These are phyloP conservation scores for Gossypium davidsonii DNA, from an alignment of 441 rosid genomes.

Conservation along the genomic window DNA sequence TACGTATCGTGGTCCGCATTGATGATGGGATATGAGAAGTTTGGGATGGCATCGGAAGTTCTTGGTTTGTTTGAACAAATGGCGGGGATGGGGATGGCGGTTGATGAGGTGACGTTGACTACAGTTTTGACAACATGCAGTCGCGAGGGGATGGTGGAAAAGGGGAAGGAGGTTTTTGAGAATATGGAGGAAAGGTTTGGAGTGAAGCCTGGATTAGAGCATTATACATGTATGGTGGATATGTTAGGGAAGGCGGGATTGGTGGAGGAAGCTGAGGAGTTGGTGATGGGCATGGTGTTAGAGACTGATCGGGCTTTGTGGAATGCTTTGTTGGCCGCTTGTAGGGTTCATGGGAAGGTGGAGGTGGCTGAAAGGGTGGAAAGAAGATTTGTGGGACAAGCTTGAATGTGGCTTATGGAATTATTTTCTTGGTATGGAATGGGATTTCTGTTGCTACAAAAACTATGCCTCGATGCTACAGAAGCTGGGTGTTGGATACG, in stretches of 20 bases:
- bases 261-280: conserved; percentile 22
- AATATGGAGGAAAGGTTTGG: conserved; percentile 22
- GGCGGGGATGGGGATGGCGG: conserved; percentile 14
- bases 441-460: background rate
- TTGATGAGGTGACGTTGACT: conserved; percentile 19
- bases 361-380: conserved; percentile 18
- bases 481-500: background rate
- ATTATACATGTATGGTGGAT: conserved; percentile 23
- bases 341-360: conserved; percentile 16
- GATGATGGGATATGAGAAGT: conserved; percentile 20
- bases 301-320: conserved; percentile 18
- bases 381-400: background rate
- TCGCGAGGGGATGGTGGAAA: conserved; percentile 16
- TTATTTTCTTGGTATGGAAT: background rate
- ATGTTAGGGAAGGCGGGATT: conserved; percentile 22
- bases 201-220: conserved; percentile 18
- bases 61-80: conserved; percentile 18
- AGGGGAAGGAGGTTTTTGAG: conserved; percentile 16
- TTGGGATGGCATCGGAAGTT: conserved; percentile 11
- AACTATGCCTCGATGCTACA: background rate
- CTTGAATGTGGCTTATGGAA: background rate
- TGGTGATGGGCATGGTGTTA: conserved; percentile 16
- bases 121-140: conserved; percentile 19
- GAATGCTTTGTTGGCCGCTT: conserved; percentile 18
- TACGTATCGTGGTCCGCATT: conserved; percentile 21